Evolutionary conservation across 345 rosid species (phyloP).

Genomic region (Gynandropsis gynandra): DNA sequence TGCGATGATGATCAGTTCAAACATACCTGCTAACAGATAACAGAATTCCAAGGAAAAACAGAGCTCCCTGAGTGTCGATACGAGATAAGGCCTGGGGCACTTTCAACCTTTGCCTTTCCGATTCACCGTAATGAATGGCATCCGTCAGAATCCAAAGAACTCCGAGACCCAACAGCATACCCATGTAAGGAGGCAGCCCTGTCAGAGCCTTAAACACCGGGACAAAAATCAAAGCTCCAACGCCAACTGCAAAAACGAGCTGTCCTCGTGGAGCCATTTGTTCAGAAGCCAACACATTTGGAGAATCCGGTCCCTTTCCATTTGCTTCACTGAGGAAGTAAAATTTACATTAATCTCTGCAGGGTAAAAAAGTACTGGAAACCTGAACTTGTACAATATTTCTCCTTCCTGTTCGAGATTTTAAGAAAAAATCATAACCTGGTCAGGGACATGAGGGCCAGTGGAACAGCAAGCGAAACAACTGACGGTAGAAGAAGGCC

Average conservation of each 20-base stretch:
- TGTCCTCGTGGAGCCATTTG: constrained; percentile 91
- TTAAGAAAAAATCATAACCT: constrained; percentile 47
- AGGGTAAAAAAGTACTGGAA: background rate
- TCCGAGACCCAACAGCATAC: constrained; percentile 90
- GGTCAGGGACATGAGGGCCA: constrained; percentile 79
- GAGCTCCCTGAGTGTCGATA: constrained; percentile 87
- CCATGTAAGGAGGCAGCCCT: constrained; percentile 96
- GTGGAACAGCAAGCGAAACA: constrained; percentile 76
- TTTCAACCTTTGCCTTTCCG: constrained; percentile 77
- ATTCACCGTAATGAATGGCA: constrained; percentile 92
- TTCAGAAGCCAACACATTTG: constrained; percentile 67
- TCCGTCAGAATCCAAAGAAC: constrained; percentile 96
- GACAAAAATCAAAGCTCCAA: constrained; percentile 87
- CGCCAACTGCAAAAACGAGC: constrained; percentile 74
- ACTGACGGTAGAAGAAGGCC: constrained; percentile 61
- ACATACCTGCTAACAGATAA: constrained; percentile 80
- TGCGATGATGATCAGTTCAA: constrained; percentile 10
- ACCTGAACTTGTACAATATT: background rate
- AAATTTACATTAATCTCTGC: constrained; percentile 25
- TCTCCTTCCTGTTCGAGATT: constrained; percentile 1
- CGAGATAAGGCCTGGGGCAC: constrained; percentile 95
- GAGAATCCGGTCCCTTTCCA: constrained; percentile 59
- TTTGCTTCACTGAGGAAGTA: constrained; percentile 65
- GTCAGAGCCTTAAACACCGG: constrained; percentile 89
- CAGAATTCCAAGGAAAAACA: constrained; percentile 93